These are phyloP conservation scores for Fusarium nodosum DNA, from an alignment of 2,329 filamentous ascomycete genomes.

Conservation along the genomic window DNA sequence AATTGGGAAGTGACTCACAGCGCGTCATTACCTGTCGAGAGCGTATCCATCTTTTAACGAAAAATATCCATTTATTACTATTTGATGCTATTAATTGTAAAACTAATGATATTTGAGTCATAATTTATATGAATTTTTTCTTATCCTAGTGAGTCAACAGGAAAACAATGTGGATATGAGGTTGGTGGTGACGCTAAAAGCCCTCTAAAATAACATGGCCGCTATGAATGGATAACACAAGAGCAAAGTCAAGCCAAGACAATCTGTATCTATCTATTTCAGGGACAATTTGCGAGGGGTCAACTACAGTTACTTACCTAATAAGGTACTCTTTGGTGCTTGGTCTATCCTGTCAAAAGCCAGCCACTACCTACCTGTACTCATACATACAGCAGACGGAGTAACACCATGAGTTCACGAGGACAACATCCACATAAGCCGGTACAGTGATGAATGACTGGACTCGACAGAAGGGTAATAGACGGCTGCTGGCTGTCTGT, in stretches of 20 bases:
- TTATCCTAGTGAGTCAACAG: slow-evolving; percentile 14
- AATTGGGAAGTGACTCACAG: slow-evolving; percentile 42
- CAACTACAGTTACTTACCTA: not conserved
- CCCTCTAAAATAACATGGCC: not conserved
- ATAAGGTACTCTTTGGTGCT: slow-evolving; percentile 2
- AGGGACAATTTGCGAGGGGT: slow-evolving; percentile 19
- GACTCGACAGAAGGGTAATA: slow-evolving; percentile 22
- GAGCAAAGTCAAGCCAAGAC: slow-evolving; percentile 19
- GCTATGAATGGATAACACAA: not conserved
- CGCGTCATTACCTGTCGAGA: slow-evolving; percentile 25
- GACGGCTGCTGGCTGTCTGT: not conserved
- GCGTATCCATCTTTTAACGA: not conserved
- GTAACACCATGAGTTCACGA: slow-evolving; percentile 19
- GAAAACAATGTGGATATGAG: not conserved
- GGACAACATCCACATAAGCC: slow-evolving; percentile 26
- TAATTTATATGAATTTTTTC: not conserved
- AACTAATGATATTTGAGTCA: slow-evolving; percentile 28
- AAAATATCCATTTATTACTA: not conserved
- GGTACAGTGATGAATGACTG: slow-evolving; percentile 17
- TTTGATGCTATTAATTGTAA: not conserved
- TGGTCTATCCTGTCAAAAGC: slow-evolving; percentile 1
- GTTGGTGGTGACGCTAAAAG: not conserved
- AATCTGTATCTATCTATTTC: slow-evolving; percentile 10
- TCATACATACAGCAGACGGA: not conserved
- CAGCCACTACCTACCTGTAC: not conserved